Base-by-base conservation (phyloP, 305 asterid species). In the Fraxinus platypoda region DNA sequence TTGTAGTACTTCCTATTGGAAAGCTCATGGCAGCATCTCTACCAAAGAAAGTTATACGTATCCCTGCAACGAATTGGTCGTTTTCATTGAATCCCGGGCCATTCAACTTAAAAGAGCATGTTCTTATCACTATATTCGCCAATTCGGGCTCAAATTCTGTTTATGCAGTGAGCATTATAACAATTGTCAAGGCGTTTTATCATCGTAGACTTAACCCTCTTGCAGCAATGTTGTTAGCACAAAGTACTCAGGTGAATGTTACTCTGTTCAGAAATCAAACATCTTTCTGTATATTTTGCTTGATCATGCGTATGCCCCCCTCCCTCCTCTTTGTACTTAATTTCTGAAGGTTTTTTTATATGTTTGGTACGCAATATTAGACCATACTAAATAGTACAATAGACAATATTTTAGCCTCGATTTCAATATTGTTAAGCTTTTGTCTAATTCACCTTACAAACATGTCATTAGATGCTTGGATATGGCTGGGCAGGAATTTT, bases 401-500 rank as follows among this genome's bases (percentile, higher is more conserved):
- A 6, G 11, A 59, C 13, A 17, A 59, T 1, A 6, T 59, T 59
- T 59, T 21, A 21, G 30, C 11, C 8, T 59, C 5, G 0, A 7
- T 59, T 59, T 21, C 3, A 1, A n/a, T 17, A 17, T 17, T 54
- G 2, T 52, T 78, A 3, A 13, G 2, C 7, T 6, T 34, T 13
- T 62, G 75, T 76, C 62, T n/a, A 46, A 66, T 17, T 19, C 12
- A 6, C 72, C 6, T 25, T 21, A 64, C 73, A 23, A 64, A 64
- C 34, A 11, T 64, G 34, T 64, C 33, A 8, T 64, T 19, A 91
- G 97, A 38, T 92, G 90, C 93, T 92, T 25, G 97, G 97, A 17
- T 92, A 90, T 38, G 97, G 95, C 0, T 92, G 94, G 97, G 97
- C 97, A 13, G 97, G 95, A 4, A 81, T 92, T 8, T 92, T 90